A percentile compares a stretch with the other conserved stretches of the same genome.
Evolutionary conservation across 73 alveolate species (phyloP).

Genomic region (Urostyla sp.): DNA sequence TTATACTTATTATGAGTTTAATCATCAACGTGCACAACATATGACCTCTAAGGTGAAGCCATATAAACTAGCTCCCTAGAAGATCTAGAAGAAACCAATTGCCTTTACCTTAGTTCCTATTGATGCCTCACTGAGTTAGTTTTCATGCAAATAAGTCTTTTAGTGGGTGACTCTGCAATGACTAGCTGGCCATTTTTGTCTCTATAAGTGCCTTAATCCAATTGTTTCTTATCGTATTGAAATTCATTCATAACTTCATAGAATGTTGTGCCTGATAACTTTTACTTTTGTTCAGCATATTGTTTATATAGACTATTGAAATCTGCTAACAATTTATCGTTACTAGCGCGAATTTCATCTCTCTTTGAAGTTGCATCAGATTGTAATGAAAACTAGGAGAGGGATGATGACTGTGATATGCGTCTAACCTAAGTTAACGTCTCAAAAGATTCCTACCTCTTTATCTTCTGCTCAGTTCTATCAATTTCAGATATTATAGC

Average conservation of each 20-base stretch:
- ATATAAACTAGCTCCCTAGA: not conserved
- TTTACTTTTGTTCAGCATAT: too few relatives aligned
- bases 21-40: slow-evolving; percentile 21
- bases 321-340: too few relatives aligned
- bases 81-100: not conserved
- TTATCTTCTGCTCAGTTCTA: too few relatives aligned
- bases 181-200: slow-evolving; percentile 32
- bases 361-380: too few relatives aligned
- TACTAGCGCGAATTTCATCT: too few relatives aligned
- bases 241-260: slow-evolving; percentile 44
- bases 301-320: too few relatives aligned
- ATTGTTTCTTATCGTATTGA: slow-evolving; percentile 29
- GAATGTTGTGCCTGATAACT: slow-evolving; percentile 43
- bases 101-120: slow-evolving; percentile 10
- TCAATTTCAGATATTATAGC: too few relatives aligned
- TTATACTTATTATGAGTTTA: slow-evolving; percentile 7
- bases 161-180: slow-evolving; percentile 34
- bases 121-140: slow-evolving; percentile 4
- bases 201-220: slow-evolving; percentile 28
- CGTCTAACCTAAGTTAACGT: too few relatives aligned
- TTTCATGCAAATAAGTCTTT: slow-evolving; percentile 43
- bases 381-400: too few relatives aligned
- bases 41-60: slow-evolving; percentile 50
- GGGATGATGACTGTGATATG: too few relatives aligned
- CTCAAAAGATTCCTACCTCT: too few relatives aligned